A percentile compares a stretch with the other conserved stretches of the same genome.
These are phyloP conservation scores for Hypomontagnella submonticulosa DNA, from an alignment of 495 filamentous ascomycete genomes.

Conservation along the genomic window DNA sequence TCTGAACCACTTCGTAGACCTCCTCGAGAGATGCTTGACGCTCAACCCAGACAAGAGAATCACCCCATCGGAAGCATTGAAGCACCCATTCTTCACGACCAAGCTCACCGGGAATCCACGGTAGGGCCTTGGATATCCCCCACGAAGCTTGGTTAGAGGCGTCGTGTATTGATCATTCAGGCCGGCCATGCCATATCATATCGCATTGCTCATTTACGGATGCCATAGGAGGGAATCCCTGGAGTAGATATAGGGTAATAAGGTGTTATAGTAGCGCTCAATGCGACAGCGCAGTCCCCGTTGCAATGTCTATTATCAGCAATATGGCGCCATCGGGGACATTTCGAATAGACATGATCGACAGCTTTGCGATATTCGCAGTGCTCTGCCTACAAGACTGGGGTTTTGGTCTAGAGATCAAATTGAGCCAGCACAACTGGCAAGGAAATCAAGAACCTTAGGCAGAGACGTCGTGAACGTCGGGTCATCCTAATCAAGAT, in stretches of 20 bases:
- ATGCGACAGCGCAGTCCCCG: neutral
- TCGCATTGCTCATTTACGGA: neutral
- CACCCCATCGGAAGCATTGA: constrained; percentile 85
- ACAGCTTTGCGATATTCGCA: neutral
- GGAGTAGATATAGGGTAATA: constrained; percentile 12
- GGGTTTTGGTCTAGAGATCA: neutral
- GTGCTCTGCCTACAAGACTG: neutral
- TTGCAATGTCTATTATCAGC: neutral
- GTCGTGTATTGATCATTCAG: neutral
- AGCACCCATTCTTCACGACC: constrained; percentile 77
- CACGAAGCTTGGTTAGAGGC: neutral
- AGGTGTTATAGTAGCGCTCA: constrained; percentile 2
- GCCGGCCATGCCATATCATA: neutral
- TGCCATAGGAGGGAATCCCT: neutral
- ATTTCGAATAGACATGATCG: neutral
- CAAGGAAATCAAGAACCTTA: neutral
- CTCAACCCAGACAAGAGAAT: constrained; percentile 94
- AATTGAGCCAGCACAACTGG: neutral
- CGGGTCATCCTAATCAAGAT: constrained; percentile 8
- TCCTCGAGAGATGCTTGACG: constrained; percentile 86
- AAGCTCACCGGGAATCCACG: constrained; percentile 38
- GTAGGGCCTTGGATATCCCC: constrained; percentile 23
- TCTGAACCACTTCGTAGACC: constrained; percentile 80
- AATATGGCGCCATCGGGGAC: neutral
- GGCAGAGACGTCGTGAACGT: constrained; percentile 5